A percentile compares a stretch with the other conserved stretches of the same genome.
Evolutionary conservation across 331 rosid species (phyloP).

Genomic region (Pyrus hybrid): DNA sequence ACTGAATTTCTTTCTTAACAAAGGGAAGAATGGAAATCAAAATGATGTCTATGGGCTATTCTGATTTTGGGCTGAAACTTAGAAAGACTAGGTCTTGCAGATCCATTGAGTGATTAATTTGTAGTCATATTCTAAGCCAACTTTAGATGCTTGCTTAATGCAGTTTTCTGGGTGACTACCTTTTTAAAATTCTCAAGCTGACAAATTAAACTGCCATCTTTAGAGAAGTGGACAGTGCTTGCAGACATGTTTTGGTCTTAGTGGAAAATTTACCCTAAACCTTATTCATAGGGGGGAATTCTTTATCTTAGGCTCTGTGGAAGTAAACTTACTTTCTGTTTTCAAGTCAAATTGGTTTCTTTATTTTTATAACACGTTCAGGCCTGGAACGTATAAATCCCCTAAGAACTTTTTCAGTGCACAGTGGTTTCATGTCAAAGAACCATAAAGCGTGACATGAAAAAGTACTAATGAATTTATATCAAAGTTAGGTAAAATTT

Average conservation of each 20-base stretch:
- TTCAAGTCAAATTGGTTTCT: background rate
- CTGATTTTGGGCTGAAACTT: background rate
- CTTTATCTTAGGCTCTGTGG: background rate
- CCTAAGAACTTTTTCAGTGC: background rate
- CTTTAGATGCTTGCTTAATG: background rate
- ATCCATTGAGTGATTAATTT: background rate
- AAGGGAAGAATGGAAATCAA: background rate
- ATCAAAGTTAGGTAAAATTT: background rate
- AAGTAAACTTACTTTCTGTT: background rate
- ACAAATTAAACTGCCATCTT: background rate
- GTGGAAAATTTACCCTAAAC: background rate
- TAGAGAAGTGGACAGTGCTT: no score
- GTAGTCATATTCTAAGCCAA: background rate
- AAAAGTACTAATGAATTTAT: background rate
- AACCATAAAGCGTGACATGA: background rate
- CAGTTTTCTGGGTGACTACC: background rate
- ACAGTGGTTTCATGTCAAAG: background rate
- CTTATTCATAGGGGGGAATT: background rate
- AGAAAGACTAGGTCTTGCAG: background rate
- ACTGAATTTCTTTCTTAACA: background rate
- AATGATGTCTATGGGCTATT: background rate
- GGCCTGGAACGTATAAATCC: background rate
- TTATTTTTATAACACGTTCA: background rate
- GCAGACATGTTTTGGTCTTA: background rate
- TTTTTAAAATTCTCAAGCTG: background rate